phyloP scores from a whole-genome alignment of 2,329 filamentous ascomycete species.

The Microascus cirrosus region DNA sequence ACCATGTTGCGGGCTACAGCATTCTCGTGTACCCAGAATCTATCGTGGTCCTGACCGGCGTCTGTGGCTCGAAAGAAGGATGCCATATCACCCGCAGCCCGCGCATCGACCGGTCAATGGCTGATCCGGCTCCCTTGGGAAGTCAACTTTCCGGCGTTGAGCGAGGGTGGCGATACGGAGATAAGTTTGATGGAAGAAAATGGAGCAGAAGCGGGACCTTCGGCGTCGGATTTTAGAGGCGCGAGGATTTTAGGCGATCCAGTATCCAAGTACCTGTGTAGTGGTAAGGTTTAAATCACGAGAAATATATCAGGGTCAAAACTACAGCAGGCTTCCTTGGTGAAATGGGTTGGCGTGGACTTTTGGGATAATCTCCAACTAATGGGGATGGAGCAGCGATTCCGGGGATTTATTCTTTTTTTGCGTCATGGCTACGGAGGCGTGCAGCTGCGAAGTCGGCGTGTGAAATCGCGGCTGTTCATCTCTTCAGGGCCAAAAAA shows the following conservation, averaged over 20 bases:
- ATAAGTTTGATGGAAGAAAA: neutral
- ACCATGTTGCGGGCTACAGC: neutral
- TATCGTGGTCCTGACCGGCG: conserved; percentile 1
- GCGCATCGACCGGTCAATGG: neutral
- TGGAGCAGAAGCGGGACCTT: neutral
- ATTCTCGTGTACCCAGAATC: conserved; percentile 1
- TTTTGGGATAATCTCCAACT: neutral
- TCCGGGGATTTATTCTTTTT: neutral
- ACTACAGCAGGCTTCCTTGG: neutral
- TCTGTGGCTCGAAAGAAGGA: neutral
- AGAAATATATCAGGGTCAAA: too few relatives aligned
- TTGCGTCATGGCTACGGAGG: neutral
- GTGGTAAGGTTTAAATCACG: too few relatives aligned
- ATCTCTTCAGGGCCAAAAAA: neutral
- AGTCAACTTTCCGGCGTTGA: neutral
- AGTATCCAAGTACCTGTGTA: too few relatives aligned
- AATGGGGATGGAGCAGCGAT: neutral
- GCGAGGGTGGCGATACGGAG: neutral
- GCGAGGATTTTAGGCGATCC: too few relatives aligned
- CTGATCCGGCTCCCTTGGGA: neutral
- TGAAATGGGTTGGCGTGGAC: neutral
- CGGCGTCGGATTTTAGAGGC: too few relatives aligned
- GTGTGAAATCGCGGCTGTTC: neutral
- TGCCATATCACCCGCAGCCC: conserved; percentile 1
- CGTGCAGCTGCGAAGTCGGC: neutral